Evolutionary conservation across 129 eudicot species (phyloP), one percentile per base, ranked within the genome.

Genomic region (Flaveria robusta): DNA sequence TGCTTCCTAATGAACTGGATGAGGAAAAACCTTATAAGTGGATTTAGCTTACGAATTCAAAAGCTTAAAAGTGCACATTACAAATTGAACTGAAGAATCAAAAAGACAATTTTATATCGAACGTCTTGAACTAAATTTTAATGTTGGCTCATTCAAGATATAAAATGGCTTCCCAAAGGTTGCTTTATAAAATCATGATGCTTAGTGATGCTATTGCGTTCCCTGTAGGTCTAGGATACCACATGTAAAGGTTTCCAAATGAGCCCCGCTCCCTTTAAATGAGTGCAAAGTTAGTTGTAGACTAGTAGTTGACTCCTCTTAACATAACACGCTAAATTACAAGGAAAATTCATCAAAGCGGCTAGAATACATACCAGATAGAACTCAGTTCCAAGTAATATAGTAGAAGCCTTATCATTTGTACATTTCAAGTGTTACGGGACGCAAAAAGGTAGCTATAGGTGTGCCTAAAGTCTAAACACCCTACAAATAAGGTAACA

Each of bases 251-350:
- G 39, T 34, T 34, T 0, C 8, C 39, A 34, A 34, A 34, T 7
- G 7, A 34, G 7, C 7, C 39, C 39, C 39, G 7, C 39, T 34
- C 39, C 39, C 39, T 34, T 34, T 34, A 34, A 31, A 34, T 1
- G 7, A 9, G 62, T 19, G 62, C 62, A 55, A 20, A 9, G 29
- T 20, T 34, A 34, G 39, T 34, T 34, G 39, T 34, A 34, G 39
- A 5, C 16, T 23, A 9, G n/a, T 59, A 59, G 34, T 24, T 13
- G n/a, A 59, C 34, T 59, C 66, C 66, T 59, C 31, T 23, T 23
- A 59, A 59, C 66, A 59, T 23, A 23, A 59, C 66, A 58, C 34
- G 3, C 65, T 58, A 58, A 58, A 26, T 60, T 60, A 60, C 39
- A 60, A 5, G n/a, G 9, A 60, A 60, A 24, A 12, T 0, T 14